phyloP scores from a whole-genome alignment of 345 rosid genomes.

The Nasturtium officinale region DNA sequence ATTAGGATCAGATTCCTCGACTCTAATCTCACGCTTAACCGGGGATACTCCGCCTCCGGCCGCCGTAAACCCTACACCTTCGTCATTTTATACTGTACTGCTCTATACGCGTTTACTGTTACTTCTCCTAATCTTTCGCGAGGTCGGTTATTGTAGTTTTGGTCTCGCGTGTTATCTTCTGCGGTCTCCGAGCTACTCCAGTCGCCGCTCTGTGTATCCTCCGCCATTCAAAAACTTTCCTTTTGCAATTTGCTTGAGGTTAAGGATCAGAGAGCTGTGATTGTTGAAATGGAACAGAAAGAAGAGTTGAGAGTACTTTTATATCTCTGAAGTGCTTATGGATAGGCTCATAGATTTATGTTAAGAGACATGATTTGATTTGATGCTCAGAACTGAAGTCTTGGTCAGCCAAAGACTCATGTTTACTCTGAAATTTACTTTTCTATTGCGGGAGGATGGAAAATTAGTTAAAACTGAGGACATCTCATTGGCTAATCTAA shows the following conservation, averaged over 20 bases:
- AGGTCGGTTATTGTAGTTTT: not conserved
- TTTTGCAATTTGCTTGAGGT: slow-evolving; percentile 55
- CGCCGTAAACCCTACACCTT: not conserved
- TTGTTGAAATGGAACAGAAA: slow-evolving; percentile 19
- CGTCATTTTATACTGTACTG: not conserved
- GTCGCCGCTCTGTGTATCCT: not conserved
- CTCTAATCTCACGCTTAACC: not conserved
- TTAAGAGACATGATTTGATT: slow-evolving; percentile 59
- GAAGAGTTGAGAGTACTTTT: slow-evolving; percentile 43
- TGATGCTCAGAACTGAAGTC: slow-evolving; percentile 75
- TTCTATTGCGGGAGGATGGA: slow-evolving; percentile 62
- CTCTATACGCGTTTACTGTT: not conserved
- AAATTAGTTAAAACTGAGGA: slow-evolving; percentile 55
- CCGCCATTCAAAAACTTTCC: not conserved
- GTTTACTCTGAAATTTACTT: not conserved
- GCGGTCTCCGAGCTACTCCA: not conserved
- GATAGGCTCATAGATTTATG: slow-evolving; percentile 46
- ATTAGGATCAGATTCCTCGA: slow-evolving; percentile 3
- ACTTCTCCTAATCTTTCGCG: slow-evolving; percentile 2
- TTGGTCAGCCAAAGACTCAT: slow-evolving; percentile 51
- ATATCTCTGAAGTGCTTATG: slow-evolving; percentile 15
- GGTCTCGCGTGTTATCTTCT: not conserved
- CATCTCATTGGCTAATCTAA: slow-evolving; percentile 58
- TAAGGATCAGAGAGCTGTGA: slow-evolving; percentile 64
- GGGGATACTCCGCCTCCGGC: slow-evolving; percentile 6